These are phyloP conservation scores for Tubosaeta sp. DNA, from an alignment of 768 basidiomycete species.

Conservation along the genomic window DNA sequence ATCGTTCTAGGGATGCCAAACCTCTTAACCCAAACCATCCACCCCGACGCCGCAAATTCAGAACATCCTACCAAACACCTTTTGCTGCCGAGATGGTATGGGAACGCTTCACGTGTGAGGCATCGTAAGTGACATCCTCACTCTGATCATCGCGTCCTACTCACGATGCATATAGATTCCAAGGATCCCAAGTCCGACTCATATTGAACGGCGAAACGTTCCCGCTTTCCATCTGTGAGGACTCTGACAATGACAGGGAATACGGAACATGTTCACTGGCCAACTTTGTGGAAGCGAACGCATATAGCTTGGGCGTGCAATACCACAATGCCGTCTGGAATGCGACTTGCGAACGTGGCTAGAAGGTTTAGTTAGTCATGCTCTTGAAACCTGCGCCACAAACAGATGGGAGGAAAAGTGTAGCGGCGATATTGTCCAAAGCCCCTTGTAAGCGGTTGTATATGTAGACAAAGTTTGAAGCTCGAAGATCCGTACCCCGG, in stretches of 20 bases:
- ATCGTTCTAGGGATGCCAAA: slow-evolving; percentile 25
- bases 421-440: too few species aligned
- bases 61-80: slow-evolving; percentile 35
- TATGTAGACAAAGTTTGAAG: too few species aligned
- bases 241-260: slow-evolving; percentile 24
- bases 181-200: slow-evolving; percentile 38
- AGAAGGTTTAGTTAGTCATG: neutral
- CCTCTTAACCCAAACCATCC: slow-evolving; percentile 28
- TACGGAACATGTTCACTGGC: slow-evolving; percentile 37
- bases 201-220: slow-evolving; percentile 39
- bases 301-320: slow-evolving; percentile 18
- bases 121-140: slow-evolving; percentile 24
- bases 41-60: slow-evolving; percentile 31
- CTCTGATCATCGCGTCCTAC: neutral
- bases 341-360: slow-evolving; percentile 29
- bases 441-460: too few species aligned
- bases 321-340: slow-evolving; percentile 36
- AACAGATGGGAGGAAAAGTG: too few species aligned
- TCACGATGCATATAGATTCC: slow-evolving; percentile 19
- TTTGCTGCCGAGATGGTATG: slow-evolving; percentile 42
- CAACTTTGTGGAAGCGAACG: slow-evolving; percentile 31
- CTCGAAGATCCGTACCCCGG: too few species aligned
- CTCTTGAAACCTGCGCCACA: too few species aligned
- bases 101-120: slow-evolving; percentile 38
- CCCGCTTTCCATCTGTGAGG: slow-evolving; percentile 35